A percentile compares a stretch with the other conserved stretches of the same genome.
Evolutionary conservation across 176 grass and related monocot genomes (phyloP).

Genomic region (Hordeum marinum): DNA sequence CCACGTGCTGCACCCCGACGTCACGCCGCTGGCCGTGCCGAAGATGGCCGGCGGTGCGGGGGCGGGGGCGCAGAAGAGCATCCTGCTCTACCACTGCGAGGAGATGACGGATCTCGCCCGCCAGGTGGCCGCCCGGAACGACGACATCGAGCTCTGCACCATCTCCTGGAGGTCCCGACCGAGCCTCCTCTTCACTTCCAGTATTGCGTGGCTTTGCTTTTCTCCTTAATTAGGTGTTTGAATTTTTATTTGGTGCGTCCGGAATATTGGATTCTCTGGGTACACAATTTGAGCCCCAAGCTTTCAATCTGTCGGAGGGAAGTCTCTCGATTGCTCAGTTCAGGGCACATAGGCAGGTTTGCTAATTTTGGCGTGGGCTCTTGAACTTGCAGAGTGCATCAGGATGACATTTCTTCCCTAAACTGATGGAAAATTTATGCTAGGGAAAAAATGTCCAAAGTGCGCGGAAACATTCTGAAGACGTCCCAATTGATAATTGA

Average conservation of each 20-base stretch:
- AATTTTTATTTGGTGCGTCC: not conserved
- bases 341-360: not conserved
- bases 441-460: not conserved
- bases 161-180: conserved; percentile 73
- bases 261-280: not conserved
- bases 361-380: not conserved
- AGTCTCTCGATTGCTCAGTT: not conserved
- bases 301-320: not conserved
- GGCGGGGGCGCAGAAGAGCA: conserved; percentile 44
- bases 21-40: conserved; percentile 31
- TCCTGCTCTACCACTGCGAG: conserved; percentile 91
- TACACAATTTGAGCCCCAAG: not conserved
- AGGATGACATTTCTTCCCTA: not conserved
- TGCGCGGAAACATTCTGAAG: not conserved
- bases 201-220: not conserved
- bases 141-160: conserved; percentile 76
- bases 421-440: not conserved
- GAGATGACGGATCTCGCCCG: conserved; percentile 83
- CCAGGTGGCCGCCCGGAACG: conserved; percentile 61
- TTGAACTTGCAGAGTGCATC: not conserved
- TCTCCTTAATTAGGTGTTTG: not conserved
- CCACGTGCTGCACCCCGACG: conserved; percentile 39
- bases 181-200: not conserved
- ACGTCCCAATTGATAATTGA: too few species aligned
- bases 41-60: conserved; percentile 31